phyloP scores from a whole-genome alignment of 2,329 filamentous ascomycete species.

The Scortechinia acanthostroma region DNA sequence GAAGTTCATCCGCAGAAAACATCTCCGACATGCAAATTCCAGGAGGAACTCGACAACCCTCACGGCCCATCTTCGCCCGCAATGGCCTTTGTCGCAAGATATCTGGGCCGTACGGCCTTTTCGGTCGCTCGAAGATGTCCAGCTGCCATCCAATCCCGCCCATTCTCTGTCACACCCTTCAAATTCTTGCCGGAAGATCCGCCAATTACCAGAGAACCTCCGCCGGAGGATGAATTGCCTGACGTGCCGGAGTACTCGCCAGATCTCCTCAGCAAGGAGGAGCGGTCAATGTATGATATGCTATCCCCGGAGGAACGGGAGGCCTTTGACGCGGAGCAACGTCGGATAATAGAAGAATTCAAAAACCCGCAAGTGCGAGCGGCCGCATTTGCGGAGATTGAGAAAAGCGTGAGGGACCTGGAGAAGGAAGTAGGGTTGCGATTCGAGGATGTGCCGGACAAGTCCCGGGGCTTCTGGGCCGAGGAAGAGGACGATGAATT shows the following conservation, averaged over 20 bases:
- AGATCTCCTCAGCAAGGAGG: slow-evolving; percentile 17
- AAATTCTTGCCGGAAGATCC: slow-evolving; percentile 21
- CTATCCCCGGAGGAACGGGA: slow-evolving; percentile 22
- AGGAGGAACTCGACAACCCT: not conserved
- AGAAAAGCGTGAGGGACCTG: slow-evolving; percentile 17
- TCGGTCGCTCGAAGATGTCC: slow-evolving; percentile 18
- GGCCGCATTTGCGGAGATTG: slow-evolving; percentile 17
- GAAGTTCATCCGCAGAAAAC: not conserved
- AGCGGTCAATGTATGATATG: slow-evolving; percentile 25
- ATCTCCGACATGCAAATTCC: too few species aligned
- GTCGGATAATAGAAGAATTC: slow-evolving; percentile 22
- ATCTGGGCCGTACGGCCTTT: slow-evolving; percentile 22
- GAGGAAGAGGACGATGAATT: slow-evolving; percentile 33
- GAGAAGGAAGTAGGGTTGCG: slow-evolving; percentile 17
- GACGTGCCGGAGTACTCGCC: slow-evolving; percentile 24
- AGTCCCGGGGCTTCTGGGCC: slow-evolving; percentile 27
- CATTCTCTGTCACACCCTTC: slow-evolving; percentile 21
- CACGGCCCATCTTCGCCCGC: slow-evolving; percentile 9
- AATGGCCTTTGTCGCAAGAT: slow-evolving; percentile 28
- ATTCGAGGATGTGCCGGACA: slow-evolving; percentile 15
- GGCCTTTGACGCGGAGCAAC: slow-evolving; percentile 23
- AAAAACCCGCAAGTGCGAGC: slow-evolving; percentile 19
- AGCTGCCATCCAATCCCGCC: slow-evolving; percentile 12
- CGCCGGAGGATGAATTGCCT: slow-evolving; percentile 14
- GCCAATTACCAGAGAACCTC: slow-evolving; percentile 14